Evolutionary conservation across 352 stramenopile species (phyloP), one percentile per base, ranked within the genome.

Genomic region (Phytophthora sojae): DNA sequence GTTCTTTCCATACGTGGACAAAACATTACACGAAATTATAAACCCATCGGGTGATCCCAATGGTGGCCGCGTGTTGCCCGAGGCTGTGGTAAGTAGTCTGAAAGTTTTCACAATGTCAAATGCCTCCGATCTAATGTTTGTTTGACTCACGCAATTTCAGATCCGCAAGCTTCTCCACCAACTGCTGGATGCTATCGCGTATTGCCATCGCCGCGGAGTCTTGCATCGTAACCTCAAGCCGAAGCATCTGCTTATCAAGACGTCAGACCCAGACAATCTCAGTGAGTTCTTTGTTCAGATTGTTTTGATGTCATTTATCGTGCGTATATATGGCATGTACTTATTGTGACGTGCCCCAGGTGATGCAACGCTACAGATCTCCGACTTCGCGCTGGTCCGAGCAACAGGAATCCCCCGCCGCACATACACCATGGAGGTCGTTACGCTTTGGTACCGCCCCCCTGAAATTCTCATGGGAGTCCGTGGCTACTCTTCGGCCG

Each of bases 1-100:
- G 11, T 97, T 98, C 73, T 98, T 98, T 63, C 85, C 87, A 39
- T 98, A 91, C 62, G 90, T 97, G 23, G 92, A 97, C 72, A 93
- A 96, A 69, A 97, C 90, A 3, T 67, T 98, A 19, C 92, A 97
- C 61, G 92, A 97, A 73, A 86, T 96, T 61, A 96, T 97, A 62
- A 97, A 97, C 67, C 92, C 92, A 1, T 95, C 86, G 1, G 90
- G 89, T 6, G 90, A 96, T 49, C 88, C 88, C 9, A 92, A 80
- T 55, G 89, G 91, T 17, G 91, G 91, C 7, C 81, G 88, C 30
- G 80, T 93, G 1, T 59, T 97, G 15, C 81, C 88, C 9, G 89
- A 96, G 50, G 70, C 71, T 73, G 84, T 93, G 71, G 87, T 94
- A 81, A 12, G 87, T 44, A 17, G 4, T 17, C 14, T 0, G 35